Evolutionary conservation across 148 eudicot species (phyloP), one percentile per base, ranked within the genome.

Genomic region (Rhododendron kiyosumense): DNA sequence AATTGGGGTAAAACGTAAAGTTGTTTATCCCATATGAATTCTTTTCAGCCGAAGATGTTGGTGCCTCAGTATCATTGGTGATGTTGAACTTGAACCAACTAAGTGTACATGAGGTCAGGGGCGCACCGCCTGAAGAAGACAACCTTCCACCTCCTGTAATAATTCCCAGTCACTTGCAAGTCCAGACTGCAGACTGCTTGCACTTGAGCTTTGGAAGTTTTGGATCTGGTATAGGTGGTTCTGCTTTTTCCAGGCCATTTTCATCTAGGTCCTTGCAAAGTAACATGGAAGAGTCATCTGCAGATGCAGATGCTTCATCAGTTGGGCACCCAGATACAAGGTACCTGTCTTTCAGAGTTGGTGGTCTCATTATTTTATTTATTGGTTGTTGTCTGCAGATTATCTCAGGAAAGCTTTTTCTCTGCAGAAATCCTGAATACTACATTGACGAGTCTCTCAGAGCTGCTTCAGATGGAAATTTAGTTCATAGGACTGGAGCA

Each of bases 161-260:
- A 90, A 95, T 95, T 82, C 98, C 98, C 3, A 91, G 93, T 81
- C 98, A 97, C 87, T 87, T 97, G 83, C 94, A 92, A 91, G 98
- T 94, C 85, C 96, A 93, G 79, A 87, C 91, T 57, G 93, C 93
- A 51, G 94, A 94, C 82, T 95, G 96, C 83, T 92, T 92, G 63
- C 98, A 97, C 89, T 91, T 97, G 92, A 94, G 98, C 91, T 97
- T 96, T 92, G 99, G 98, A 49, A 97, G 94, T 89, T 94, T 96
- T 83, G 96, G 98, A 65, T 84, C 95, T 87, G 90, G 90, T 59
- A 85, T 90, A 83, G 81, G 84, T 84, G 81, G 84, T 86, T 86
- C 91, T 86, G 85, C 93, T 28, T 89, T 88, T 90, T 85, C 96
- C 12, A 92, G 89, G 57, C 88, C 94, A 74, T 88, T 84, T 87